Evolutionary conservation across 306 rosid genomes (phyloP), one percentile per base, ranked within the genome.

Genomic region (Alnus rubra): DNA sequence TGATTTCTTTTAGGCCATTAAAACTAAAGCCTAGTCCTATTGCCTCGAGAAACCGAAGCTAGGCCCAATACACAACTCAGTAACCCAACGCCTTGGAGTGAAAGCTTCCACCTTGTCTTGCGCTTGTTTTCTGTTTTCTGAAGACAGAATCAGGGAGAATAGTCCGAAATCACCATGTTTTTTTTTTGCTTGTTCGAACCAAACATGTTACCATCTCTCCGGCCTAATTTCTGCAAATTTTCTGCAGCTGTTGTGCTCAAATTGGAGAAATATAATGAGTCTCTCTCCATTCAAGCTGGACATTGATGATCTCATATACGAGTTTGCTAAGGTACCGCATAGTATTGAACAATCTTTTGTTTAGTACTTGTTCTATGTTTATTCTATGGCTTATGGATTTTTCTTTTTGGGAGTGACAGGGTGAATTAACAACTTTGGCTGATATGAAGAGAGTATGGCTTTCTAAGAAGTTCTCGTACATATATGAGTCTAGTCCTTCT

Each of bases 361-460:
- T 42, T 49, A 49, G 52, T 10, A 49, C 14, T 49, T 49, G 52
- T 49, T 49, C 52, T 71, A 16, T 75, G 4, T 54, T 42, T 56
- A 33, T 74, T 19, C 48, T 18, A 30, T 49, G 49, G 16, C 9
- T 68, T 53, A 53, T 67, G 79, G 76, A 18, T 23, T 42, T 79
- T 18, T 28, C 70, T 78, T 76, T 81, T 78, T 53, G 79, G 44
- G 85, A 31, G 35, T 80, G 49, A 59, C 88, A 92, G 97, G 85
- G 73, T 30, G 93, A 76, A 58, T 90, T 89, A 31, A 81, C 84
- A 55, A 80, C 90, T 64, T 88, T 95, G 67, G 83, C 85, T 69
- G 92, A 85, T 30, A 88, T 92, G 94, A 92, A 91, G 86, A 89
- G 90, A 77, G 81, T 90, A 42, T 95, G 99, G 99, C 74, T 85